Base-by-base conservation (phyloP, 2,329 filamentous ascomycete genomes). In the Diaporthe sp. region DNA sequence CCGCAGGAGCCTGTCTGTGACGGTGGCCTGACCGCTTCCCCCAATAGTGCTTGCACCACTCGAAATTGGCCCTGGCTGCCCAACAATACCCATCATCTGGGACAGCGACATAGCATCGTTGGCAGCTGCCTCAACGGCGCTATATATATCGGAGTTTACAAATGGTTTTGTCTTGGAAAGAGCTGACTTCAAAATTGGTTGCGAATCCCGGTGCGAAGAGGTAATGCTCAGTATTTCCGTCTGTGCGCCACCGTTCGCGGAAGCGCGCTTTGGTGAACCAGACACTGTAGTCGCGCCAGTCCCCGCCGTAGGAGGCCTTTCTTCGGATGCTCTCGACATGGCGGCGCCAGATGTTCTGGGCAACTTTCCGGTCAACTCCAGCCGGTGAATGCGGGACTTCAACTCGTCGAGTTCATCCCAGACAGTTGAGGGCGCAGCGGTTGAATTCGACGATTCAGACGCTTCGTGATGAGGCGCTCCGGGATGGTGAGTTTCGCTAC, bases 321-420 rank as follows among this genome's bases (percentile, higher is more conserved):
- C 96, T 47, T 93, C 92, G 0, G 92, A 92, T 13, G 91, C 89
- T 77, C 92, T 90, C 7, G 93, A 93, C 81, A 96, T 93, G 2
- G 94, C 94, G 3, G 94, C 94, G 47, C 92, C 94, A 3, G 95
- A 96, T 2, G 94, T 95, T 0, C 94, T 86, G 0, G 96, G 95
- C 45, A 97, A 86, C 83, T 97, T 98, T 74, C 96, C 96, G 3
- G 95, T 97, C 78, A 97, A 84, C 82, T 98, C 97, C 13, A 99
- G 89, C 75, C 95, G 94, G 78, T 95, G 92, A 79, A 99, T 98
- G 40, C 97, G 92, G 54, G 95, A 97, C 82, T 98, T 98, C 61
- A 99, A 86, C 77, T 98, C 97, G 79, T 98, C 97, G 38, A 99
- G 86, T 83, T 99, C 97, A 81, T 98, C 97, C 97, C 97, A 99